These are phyloP conservation scores for Neurospora terricola DNA, from an alignment of 495 filamentous ascomycete species.

Conservation along the genomic window DNA sequence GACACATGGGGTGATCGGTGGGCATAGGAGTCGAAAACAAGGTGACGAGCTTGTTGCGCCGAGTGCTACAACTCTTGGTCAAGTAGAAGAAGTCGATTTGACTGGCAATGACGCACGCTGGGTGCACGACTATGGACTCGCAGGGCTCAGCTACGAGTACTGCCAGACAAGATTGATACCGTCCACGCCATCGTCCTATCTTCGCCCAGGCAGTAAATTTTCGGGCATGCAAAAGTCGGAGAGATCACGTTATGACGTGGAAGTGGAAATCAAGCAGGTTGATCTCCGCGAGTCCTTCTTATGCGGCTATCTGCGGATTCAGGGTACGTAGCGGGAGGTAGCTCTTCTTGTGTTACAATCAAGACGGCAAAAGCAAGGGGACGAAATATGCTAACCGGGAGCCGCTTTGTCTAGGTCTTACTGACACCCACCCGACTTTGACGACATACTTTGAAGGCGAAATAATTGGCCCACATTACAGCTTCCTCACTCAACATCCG, in stretches of 20 bases:
- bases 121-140: constrained; percentile 23
- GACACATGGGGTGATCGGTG: not conserved
- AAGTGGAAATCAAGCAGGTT: constrained; percentile 94
- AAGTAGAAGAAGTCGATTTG: constrained; percentile 12
- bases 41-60: constrained; percentile 1
- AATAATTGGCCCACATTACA: constrained; percentile 91
- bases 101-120: constrained; percentile 12
- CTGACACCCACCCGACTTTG: constrained; percentile 88
- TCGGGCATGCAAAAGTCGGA: constrained; percentile 86
- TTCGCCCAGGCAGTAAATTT: constrained; percentile 84
- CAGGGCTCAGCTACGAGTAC: constrained; percentile 51
- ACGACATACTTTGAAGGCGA: constrained; percentile 99
- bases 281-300: constrained; percentile 92
- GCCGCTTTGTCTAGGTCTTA: constrained; percentile 53
- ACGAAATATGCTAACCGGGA: not conserved
- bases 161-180: constrained; percentile 55
- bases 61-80: not conserved
- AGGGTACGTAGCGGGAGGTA: constrained; percentile 52
- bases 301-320: constrained; percentile 90
- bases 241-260: constrained; percentile 81
- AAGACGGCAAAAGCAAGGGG: not conserved
- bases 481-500: constrained; percentile 80
- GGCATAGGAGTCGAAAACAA: not conserved
- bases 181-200: constrained; percentile 63
- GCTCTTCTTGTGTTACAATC: not conserved